phyloP scores from a whole-genome alignment of 768 basidiomycete species.

The Lentinula sp. region DNA sequence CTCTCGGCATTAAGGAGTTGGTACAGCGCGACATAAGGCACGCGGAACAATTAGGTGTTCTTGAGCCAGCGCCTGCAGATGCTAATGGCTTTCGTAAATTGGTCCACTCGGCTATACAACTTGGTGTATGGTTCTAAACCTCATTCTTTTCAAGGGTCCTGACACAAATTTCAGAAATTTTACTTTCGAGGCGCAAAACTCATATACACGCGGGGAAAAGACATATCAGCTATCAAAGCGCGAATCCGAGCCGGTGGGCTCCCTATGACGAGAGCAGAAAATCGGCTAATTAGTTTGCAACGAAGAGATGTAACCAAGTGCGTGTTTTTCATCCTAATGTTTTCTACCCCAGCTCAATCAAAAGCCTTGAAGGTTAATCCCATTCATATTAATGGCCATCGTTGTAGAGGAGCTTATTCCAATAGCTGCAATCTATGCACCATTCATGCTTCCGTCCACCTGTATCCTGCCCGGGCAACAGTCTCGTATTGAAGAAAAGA shows the following conservation, averaged over 20 bases:
- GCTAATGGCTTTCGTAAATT: slow-evolving; percentile 51
- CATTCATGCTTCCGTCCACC: slow-evolving; percentile 79
- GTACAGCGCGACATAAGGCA: slow-evolving; percentile 58
- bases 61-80: slow-evolving; percentile 56
- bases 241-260: slow-evolving; percentile 56
- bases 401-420: slow-evolving; percentile 80
- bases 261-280: slow-evolving; percentile 62
- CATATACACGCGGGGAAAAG: slow-evolving; percentile 55
- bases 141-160: background rate
- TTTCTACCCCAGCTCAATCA: slow-evolving; percentile 18
- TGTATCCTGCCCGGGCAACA: slow-evolving; percentile 80
- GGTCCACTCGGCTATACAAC: slow-evolving; percentile 40
- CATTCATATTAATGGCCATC: slow-evolving; percentile 69
- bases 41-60: slow-evolving; percentile 63
- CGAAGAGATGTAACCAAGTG: slow-evolving; percentile 69
- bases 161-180: slow-evolving; percentile 57
- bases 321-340: slow-evolving; percentile 9
- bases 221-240: slow-evolving; percentile 45
- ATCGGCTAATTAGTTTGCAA: slow-evolving; percentile 61
- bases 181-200: slow-evolving; percentile 74
- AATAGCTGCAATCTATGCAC: slow-evolving; percentile 79
- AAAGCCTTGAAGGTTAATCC: slow-evolving; percentile 45
- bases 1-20: slow-evolving; percentile 35
- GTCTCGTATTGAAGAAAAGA: slow-evolving; percentile 52
- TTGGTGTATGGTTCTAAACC: slow-evolving; percentile 27